Evolutionary conservation across 306 rosid genomes (phyloP).

Genomic region (Corylus avellana): DNA sequence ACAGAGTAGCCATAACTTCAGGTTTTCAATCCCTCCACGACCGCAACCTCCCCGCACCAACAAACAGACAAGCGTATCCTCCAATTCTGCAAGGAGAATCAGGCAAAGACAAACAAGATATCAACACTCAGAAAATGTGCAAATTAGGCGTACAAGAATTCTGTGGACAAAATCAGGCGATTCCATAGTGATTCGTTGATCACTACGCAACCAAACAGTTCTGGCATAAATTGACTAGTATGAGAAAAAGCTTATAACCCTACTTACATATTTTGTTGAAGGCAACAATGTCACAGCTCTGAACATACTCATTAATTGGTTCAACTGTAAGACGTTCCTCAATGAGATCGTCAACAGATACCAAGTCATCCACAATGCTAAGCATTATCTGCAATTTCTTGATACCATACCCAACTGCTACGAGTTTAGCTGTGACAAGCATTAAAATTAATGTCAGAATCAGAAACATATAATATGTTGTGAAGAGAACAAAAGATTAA

Average conservation of each 20-base stretch:
- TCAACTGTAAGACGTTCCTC: slow-evolving; percentile 67
- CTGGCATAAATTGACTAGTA: not conserved
- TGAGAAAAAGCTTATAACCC: not conserved
- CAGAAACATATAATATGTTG: not conserved
- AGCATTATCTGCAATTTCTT: slow-evolving; percentile 86
- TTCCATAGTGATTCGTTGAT: not conserved
- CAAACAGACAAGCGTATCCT: not conserved
- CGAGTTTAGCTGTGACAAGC: slow-evolving; percentile 70
- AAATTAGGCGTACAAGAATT: not conserved
- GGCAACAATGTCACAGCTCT: slow-evolving; percentile 85
- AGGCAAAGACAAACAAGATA: too few species aligned
- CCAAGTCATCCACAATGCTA: slow-evolving; percentile 79
- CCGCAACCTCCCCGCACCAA: not conserved
- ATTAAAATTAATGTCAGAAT: slow-evolving; percentile 22
- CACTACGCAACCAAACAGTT: not conserved
- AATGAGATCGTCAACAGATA: slow-evolving; percentile 75
- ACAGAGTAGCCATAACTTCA: not conserved
- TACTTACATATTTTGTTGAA: slow-evolving; percentile 17
- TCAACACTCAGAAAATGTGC: not conserved
- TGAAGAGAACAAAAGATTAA: not conserved
- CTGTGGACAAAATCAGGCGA: not conserved
- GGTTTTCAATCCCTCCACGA: not conserved
- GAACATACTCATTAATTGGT: slow-evolving; percentile 84
- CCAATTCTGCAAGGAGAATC: slow-evolving; percentile 2
- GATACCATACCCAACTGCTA: slow-evolving; percentile 88